Evolutionary conservation across 805 yeast species (phyloP).

Genomic region (Candida saitoana): DNA sequence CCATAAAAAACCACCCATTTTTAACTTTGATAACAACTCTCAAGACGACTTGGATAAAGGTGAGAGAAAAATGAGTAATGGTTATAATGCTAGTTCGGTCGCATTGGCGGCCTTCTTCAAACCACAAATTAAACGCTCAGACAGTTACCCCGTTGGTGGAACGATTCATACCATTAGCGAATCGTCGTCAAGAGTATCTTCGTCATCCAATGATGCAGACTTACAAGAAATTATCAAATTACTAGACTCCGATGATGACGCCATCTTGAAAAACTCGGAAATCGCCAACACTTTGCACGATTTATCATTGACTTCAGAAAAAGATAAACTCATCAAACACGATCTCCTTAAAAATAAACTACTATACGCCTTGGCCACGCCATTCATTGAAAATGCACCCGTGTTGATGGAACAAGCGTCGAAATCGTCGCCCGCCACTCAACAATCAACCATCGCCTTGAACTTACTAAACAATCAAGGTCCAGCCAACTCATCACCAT

Average conservation of each 20-base stretch:
- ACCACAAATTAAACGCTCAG: conserved; percentile 33
- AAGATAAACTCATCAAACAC: conserved; percentile 29
- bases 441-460: conserved; percentile 32
- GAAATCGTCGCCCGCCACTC: conserved; percentile 9
- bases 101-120: conserved; percentile 45
- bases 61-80: conserved; percentile 2
- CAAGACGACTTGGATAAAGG: conserved; percentile 5
- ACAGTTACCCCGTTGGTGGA: conserved; percentile 30
- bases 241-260: conserved; percentile 36
- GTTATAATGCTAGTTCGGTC: conserved; percentile 41
- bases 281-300: conserved; percentile 56
- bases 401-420: conserved; percentile 19
- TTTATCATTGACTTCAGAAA: conserved; percentile 45
- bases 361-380: conserved; percentile 63
- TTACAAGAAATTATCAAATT: conserved; percentile 47
- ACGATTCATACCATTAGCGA: background rate
- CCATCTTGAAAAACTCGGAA: conserved; percentile 27
- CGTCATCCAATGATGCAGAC: conserved; percentile 25
- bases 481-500: conserved; percentile 3
- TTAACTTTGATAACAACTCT: conserved; percentile 1
- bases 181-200: background rate
- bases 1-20: background rate
- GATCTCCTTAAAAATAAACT: conserved; percentile 43
- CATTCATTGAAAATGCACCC: conserved; percentile 43
- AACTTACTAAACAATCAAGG: conserved; percentile 17